phyloP scores from a whole-genome alignment of 495 filamentous ascomycete species.

The Evernia prunastri region DNA sequence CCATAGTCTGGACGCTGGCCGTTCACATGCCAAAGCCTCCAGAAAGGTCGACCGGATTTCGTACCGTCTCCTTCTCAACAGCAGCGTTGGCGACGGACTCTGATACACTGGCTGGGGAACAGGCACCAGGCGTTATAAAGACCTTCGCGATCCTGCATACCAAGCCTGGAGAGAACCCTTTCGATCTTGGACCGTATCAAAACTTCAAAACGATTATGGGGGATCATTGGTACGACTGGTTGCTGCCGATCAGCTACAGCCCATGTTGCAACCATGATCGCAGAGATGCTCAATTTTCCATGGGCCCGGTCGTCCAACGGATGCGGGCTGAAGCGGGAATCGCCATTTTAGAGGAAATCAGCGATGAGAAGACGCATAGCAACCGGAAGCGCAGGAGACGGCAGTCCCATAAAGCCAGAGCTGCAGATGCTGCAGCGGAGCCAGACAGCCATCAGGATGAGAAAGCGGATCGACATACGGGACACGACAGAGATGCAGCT shows the following conservation, averaged over 20 bases:
- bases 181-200: constrained; percentile 56
- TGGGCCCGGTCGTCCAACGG: constrained; percentile 48
- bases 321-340: constrained; percentile 45
- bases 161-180: constrained; percentile 69
- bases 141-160: constrained; percentile 74
- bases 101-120: constrained; percentile 16
- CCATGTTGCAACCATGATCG: constrained; percentile 53
- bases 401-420: constrained; percentile 7
- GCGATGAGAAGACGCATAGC: constrained; percentile 16
- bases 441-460: not conserved
- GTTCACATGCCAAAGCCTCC: constrained; percentile 55
- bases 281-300: constrained; percentile 40
- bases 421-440: not conserved
- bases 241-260: constrained; percentile 61
- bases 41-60: constrained; percentile 39
- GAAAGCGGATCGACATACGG: not conserved
- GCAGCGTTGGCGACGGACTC: constrained; percentile 11
- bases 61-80: constrained; percentile 43
- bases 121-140: constrained; percentile 32
- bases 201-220: constrained; percentile 78
- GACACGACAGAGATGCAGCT: constrained; percentile 5
- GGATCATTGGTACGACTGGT: constrained; percentile 59
- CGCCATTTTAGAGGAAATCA: not conserved
- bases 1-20: constrained; percentile 64
- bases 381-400: constrained; percentile 20